These are phyloP conservation scores for Cinnamomum chago DNA, from an alignment of 164 flowering plant genomes.

Conservation along the genomic window DNA sequence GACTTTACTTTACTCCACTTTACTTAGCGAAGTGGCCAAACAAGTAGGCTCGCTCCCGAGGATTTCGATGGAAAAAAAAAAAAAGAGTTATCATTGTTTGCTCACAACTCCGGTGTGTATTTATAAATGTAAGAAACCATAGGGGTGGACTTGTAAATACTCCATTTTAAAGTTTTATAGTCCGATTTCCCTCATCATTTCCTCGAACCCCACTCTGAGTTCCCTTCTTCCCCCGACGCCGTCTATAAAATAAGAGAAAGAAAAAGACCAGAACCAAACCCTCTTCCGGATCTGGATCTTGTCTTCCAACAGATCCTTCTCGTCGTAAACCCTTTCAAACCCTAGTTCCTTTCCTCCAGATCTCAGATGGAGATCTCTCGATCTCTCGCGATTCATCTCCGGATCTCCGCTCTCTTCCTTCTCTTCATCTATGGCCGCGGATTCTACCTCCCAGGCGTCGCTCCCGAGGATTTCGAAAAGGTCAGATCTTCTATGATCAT, in stretches of 20 bases:
- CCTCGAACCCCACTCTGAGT: too few species aligned
- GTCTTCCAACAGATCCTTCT: neutral
- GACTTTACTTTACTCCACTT: too few species aligned
- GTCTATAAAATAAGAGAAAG: neutral
- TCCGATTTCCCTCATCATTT: too few species aligned
- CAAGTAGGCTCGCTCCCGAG: too few species aligned
- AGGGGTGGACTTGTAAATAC: too few species aligned
- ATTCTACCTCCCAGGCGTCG: slow-evolving; percentile 82
- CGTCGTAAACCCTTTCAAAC: neutral
- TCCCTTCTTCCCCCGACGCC: too few species aligned
- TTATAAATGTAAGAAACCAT: too few species aligned
- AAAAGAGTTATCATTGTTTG: too few species aligned
- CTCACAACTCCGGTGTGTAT: too few species aligned
- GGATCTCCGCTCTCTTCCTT: slow-evolving; percentile 28
- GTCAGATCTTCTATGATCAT: slow-evolving; percentile 21
- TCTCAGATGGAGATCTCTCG: slow-evolving; percentile 38
- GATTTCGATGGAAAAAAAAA: too few species aligned
- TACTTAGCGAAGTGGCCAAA: too few species aligned
- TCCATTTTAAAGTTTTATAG: too few species aligned
- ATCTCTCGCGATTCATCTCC: slow-evolving; percentile 9
- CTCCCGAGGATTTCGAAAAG: slow-evolving; percentile 67
- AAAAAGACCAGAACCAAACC: neutral
- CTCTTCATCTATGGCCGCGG: slow-evolving; percentile 36
- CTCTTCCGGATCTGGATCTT: slow-evolving; percentile 18
- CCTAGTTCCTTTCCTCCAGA: neutral